Conservation (phyloP, 805 yeast genomes). For the Kodamaea fukazawae region DNA sequence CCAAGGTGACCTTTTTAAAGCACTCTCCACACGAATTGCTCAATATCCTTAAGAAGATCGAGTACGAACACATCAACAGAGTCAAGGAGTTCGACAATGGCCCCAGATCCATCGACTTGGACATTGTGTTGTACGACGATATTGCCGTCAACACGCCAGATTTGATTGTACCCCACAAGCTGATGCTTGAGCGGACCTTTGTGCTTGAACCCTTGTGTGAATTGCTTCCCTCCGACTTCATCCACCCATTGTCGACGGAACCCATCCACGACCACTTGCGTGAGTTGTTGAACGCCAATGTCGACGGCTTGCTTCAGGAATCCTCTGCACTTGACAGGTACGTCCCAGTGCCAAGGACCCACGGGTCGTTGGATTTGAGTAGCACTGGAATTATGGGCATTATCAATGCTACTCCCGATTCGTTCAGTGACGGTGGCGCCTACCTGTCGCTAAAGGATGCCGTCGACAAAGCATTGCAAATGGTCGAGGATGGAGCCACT, state of each 20-base stretch:
- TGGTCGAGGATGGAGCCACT: constrained; percentile 61
- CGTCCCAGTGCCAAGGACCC: constrained; percentile 43
- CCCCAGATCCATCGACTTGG: constrained; percentile 88
- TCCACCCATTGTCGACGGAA: constrained; percentile 87
- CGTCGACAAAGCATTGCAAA: constrained; percentile 43
- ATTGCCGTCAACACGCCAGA: constrained; percentile 52
- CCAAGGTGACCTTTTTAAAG: constrained; percentile 59
- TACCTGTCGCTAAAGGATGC: constrained; percentile 35
- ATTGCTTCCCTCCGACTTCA: constrained; percentile 57
- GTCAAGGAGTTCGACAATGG: constrained; percentile 84
- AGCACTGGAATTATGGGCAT: constrained; percentile 83
- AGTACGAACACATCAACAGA: constrained; percentile 66
- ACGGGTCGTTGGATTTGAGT: constrained; percentile 39
- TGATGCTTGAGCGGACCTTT: constrained; percentile 86
- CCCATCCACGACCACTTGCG: constrained; percentile 67
- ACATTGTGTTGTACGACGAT: constrained; percentile 71
- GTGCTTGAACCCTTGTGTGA: constrained; percentile 89
- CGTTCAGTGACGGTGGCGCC: constrained; percentile 87
- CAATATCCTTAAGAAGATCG: constrained; percentile 65
- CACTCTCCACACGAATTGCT: constrained; percentile 63
- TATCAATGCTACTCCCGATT: constrained; percentile 88
- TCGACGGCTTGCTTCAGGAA: constrained; percentile 47
- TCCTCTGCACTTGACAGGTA: constrained; percentile 49
- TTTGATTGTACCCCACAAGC: constrained; percentile 78
- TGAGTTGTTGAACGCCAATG: constrained; percentile 38